A percentile compares a stretch with the other conserved stretches of the same genome.
These are phyloP conservation scores for Plasmodium adleri DNA, from an alignment of 169 alveolate genomes.

Conservation along the genomic window DNA sequence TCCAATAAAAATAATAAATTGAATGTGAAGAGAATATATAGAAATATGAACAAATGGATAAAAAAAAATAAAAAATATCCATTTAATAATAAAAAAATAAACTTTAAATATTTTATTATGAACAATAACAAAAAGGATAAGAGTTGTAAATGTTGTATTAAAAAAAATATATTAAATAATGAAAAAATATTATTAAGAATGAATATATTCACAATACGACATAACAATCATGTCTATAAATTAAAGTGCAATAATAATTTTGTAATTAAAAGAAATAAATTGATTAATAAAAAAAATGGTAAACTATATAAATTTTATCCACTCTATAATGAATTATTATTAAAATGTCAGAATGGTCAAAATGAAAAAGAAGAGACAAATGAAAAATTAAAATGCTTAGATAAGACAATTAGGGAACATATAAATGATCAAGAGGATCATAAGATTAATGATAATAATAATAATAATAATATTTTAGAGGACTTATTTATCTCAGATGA, in stretches of 20 bases:
- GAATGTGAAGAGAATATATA: neutral
- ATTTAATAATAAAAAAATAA: neutral
- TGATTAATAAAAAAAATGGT: too few species aligned
- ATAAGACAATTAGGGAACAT: too few species aligned
- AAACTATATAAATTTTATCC: too few species aligned
- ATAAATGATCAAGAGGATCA: neutral
- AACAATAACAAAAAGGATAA: conserved; percentile 11
- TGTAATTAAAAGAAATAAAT: neutral
- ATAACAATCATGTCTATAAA: conserved; percentile 46
- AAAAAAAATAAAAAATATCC: neutral
- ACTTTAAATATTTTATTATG: neutral
- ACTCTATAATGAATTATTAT: too few species aligned
- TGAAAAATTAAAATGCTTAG: too few species aligned
- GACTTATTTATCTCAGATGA: conserved; percentile 64
- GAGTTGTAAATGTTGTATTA: conserved; percentile 10
- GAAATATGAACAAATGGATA: neutral
- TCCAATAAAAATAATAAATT: neutral
- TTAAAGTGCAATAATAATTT: conserved; percentile 43
- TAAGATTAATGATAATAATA: neutral
- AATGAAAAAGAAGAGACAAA: neutral
- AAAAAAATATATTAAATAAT: conserved; percentile 15
- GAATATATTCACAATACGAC: conserved; percentile 36
- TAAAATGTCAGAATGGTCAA: neutral
- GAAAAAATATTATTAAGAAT: conserved; percentile 30
- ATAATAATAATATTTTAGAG: conserved; percentile 7